phyloP scores from a whole-genome alignment of 225 moss, liverwort and hornwort genomes.

The Antitrichia curtipendula region DNA sequence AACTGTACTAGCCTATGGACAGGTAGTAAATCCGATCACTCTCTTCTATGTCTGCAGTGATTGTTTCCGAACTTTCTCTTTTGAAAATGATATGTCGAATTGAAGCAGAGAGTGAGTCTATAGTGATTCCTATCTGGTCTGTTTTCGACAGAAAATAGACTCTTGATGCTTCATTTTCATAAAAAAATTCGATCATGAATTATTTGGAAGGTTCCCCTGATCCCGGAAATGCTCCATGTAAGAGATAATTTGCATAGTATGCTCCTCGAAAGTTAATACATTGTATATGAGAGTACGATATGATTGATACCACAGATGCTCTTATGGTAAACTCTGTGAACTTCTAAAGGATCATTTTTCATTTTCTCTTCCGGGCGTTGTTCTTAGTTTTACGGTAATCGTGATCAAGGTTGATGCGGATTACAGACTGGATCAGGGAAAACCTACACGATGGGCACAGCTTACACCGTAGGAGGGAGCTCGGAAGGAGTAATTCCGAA shows the following conservation, averaged over 20 bases:
- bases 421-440: conserved; percentile 92
- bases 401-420: not conserved
- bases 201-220: not conserved
- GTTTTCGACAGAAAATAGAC: not conserved
- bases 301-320: not conserved
- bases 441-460: conserved; percentile 96
- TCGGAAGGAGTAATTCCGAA: conserved; percentile 86
- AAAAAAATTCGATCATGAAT: not conserved
- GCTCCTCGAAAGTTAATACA: not conserved
- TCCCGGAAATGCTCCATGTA: not conserved
- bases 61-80: not conserved
- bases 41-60: not conserved
- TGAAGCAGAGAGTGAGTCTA: not conserved
- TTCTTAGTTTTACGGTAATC: not conserved
- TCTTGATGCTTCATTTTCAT: not conserved
- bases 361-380: not conserved
- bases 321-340: not conserved
- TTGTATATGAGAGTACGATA: not conserved
- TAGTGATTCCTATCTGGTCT: not conserved
- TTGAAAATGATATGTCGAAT: not conserved
- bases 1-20: conserved; percentile 89
- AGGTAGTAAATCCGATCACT: conserved; percentile 26
- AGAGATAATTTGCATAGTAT: not conserved
- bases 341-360: not conserved
- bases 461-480: conserved; percentile 81